These are phyloP conservation scores for Hypoxylon sp. DNA, from an alignment of 2,329 filamentous ascomycete genomes.

Conservation along the genomic window DNA sequence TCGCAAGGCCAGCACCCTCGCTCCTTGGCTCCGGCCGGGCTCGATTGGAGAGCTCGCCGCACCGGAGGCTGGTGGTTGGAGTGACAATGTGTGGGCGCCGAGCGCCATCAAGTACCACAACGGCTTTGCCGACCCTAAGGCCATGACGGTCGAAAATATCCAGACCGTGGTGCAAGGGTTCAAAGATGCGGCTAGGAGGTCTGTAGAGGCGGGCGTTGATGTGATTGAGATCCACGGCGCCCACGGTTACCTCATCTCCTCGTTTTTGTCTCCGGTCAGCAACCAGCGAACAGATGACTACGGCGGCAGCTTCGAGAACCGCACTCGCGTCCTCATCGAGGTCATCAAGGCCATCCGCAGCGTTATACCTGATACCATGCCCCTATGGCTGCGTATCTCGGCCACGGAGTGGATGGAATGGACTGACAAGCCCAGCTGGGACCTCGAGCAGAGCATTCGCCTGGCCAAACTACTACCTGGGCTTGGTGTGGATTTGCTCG, in stretches of 20 bases:
- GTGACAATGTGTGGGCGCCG: conserved; percentile 61
- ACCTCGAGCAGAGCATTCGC: conserved; percentile 69
- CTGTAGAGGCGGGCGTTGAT: conserved; percentile 64
- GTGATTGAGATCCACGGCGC: conserved; percentile 57
- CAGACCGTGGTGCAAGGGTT: conserved; percentile 61
- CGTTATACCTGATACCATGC: conserved; percentile 62
- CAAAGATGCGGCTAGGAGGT: conserved; percentile 63
- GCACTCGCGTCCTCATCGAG: conserved; percentile 67
- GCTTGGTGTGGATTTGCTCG: conserved; percentile 81
- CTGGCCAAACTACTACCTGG: conserved; percentile 76
- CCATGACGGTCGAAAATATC: conserved; percentile 62
- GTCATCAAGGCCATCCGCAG: conserved; percentile 59
- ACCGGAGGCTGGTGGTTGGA: conserved; percentile 64
- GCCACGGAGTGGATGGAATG: conserved; percentile 70
- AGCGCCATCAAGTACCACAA: conserved; percentile 67
- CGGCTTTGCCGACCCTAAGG: conserved; percentile 61
- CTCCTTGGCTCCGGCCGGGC: conserved; percentile 70
- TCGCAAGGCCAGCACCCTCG: conserved; percentile 68
- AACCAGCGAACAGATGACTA: conserved; percentile 62
- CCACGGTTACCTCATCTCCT: conserved; percentile 58
- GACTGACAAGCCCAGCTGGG: conserved; percentile 65
- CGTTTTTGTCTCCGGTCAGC: conserved; percentile 53
- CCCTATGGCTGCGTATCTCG: conserved; percentile 67
- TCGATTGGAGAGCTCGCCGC: conserved; percentile 61
- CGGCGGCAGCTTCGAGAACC: conserved; percentile 72